Percentiles rank a stretch among this genome's conserved stretches.
These are phyloP conservation scores for Gleditsia sinensis DNA, from an alignment of 306 rosid species.

Conservation along the genomic window DNA sequence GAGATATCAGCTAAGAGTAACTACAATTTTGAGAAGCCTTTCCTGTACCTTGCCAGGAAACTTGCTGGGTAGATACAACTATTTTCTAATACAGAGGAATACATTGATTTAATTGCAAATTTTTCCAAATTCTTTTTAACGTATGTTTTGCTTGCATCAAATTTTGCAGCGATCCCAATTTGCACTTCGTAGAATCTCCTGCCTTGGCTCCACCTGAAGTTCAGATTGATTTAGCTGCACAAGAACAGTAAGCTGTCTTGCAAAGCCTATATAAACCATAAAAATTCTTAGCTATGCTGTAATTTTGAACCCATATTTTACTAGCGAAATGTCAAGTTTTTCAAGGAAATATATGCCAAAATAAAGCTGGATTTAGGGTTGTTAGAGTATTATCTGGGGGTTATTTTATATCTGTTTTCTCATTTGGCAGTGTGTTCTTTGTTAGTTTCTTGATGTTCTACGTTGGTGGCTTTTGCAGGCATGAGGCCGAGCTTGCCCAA, in stretches of 20 bases:
- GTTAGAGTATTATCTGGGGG: neutral
- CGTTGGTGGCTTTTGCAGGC: conserved; percentile 48
- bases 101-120: neutral
- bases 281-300: neutral
- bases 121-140: neutral
- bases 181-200: conserved; percentile 80
- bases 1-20: conserved; percentile 90
- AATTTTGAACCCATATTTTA: too few relatives aligned
- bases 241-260: conserved; percentile 69
- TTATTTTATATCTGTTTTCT: neutral
- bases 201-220: conserved; percentile 87
- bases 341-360: too few relatives aligned
- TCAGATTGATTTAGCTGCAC: conserved; percentile 68
- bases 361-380: neutral
- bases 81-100: neutral
- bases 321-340: too few relatives aligned
- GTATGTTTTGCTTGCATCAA: neutral
- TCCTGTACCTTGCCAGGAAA: conserved; percentile 80
- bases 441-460: neutral
- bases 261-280: too few relatives aligned
- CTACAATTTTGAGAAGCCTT: conserved; percentile 80
- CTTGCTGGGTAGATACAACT: conserved; percentile 68
- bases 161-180: conserved; percentile 65
- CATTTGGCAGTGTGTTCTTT: neutral
- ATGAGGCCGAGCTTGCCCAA: conserved; percentile 63